A percentile compares a stretch with the other conserved stretches of the same genome.
These are phyloP conservation scores for Mrakiaceae sp. DNA, from an alignment of 1,284 basidiomycete genomes.

Conservation along the genomic window DNA sequence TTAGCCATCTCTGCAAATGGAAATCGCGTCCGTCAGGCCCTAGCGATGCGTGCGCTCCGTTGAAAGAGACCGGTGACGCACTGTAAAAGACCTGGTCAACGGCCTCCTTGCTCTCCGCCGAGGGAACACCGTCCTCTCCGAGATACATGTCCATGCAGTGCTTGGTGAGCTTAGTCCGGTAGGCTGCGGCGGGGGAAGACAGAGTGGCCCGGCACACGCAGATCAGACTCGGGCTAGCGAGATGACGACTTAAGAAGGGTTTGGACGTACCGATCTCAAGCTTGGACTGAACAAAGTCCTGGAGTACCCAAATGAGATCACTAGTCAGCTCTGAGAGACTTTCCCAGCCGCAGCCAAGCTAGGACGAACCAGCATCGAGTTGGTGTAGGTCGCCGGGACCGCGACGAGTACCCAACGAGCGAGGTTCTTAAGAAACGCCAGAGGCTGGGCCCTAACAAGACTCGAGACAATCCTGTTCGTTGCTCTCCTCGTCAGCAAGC, in stretches of 20 bases:
- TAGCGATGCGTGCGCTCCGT: background rate
- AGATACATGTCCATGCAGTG: conserved; percentile 77
- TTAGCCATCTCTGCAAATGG: conserved; percentile 46
- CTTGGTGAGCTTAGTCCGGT: conserved; percentile 47
- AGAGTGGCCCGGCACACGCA: too few species aligned
- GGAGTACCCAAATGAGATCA: background rate
- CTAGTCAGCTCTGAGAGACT: background rate
- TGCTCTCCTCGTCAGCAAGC: background rate
- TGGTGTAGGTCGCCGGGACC: conserved; percentile 92
- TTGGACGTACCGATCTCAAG: conserved; percentile 48
- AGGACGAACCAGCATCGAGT: conserved; percentile 61
- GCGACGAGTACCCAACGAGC: conserved; percentile 83
- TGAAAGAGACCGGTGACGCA: conserved; percentile 45
- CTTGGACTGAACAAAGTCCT: conserved; percentile 81
- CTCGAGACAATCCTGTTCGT: conserved; percentile 74
- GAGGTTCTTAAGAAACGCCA: conserved; percentile 74
- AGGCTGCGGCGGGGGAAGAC: background rate
- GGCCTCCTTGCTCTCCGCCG: conserved; percentile 40
- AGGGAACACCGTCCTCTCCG: conserved; percentile 43
- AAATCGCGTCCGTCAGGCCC: background rate
- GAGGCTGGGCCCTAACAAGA: conserved; percentile 75
- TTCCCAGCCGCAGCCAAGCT: too few species aligned
- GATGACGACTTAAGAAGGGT: conserved; percentile 51
- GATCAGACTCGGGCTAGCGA: too few species aligned
- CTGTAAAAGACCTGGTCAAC: conserved; percentile 69